These are phyloP conservation scores for Simplicillium sp. DNA, from an alignment of 2,329 filamentous ascomycete genomes.

Conservation along the genomic window DNA sequence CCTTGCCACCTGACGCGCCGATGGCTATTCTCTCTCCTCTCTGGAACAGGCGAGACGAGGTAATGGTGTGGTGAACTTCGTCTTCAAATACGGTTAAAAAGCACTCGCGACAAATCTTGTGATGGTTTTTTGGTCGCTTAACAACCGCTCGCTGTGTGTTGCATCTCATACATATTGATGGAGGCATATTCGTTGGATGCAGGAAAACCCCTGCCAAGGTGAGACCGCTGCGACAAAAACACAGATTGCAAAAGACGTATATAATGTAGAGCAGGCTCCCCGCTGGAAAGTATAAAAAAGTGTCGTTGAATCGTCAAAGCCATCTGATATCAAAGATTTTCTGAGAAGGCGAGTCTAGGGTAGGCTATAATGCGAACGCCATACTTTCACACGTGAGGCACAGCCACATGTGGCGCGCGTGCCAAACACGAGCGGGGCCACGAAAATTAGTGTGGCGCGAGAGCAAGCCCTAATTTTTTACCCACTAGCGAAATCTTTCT, in stretches of 20 bases:
- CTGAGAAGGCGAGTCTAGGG: constrained; percentile 1
- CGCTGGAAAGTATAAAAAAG: no score
- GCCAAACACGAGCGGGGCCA: constrained; percentile 7
- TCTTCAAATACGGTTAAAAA: constrained; percentile 84
- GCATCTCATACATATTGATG: constrained; percentile 67
- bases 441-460: constrained; percentile 8
- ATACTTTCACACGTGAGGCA: constrained; percentile 5
- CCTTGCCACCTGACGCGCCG: constrained; percentile 92
- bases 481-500: constrained; percentile 22
- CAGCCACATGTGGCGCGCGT: constrained; percentile 1
- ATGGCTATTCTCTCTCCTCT: constrained; percentile 85
- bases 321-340: neutral
- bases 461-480: constrained; percentile 27
- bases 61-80: constrained; percentile 90
- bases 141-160: constrained; percentile 72
- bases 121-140: constrained; percentile 86
- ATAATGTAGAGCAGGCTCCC: no score
- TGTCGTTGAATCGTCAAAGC: no score
- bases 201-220: no score
- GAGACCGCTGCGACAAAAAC: no score
- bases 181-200: constrained; percentile 51
- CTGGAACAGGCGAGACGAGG: constrained; percentile 67
- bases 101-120: constrained; percentile 84
- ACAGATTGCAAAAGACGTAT: no score
- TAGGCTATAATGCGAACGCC: constrained; percentile 1